Evolutionary conservation across 345 rosid genomes (phyloP), one percentile per base, ranked within the genome.

Genomic region (Jatropha curcas): DNA sequence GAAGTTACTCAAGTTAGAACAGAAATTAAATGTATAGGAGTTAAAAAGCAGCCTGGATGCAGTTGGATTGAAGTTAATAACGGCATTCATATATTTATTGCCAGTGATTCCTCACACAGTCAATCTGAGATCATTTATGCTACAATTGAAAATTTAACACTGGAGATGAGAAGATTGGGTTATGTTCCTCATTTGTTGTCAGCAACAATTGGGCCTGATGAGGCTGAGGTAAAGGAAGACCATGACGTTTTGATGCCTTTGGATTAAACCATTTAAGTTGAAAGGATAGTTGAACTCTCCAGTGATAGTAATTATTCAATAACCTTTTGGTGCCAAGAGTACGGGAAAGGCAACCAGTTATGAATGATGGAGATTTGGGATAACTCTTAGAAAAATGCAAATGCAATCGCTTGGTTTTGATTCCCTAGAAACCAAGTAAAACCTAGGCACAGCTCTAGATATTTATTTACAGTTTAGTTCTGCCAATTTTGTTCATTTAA

Each of bases 1-100:
- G 69, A 77, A 41, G 79, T 61, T 71, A 60, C 27, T 46, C 52
- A 61, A 65, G 69, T 81, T 60, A 71, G 84, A 66, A 73, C 78
- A 52, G 85, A 76, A 70, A 75, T 86, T 13, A 76, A 75, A 58
- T 74, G 77, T 19, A 51, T 46, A 70, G 86, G 87, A 22, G 81
- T 82, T n/a, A 70, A 62, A 68, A 86, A 82, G 61, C 72, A 67
- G 56, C 85, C 85, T 65, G 87, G 89, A 35, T 86, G 86, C 81
- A 86, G 89, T 66, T 86, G 87, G 89, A 77, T 86, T 68, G 84
- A 82, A 74, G 76, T 86, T 55, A 65, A 70, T 71, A 70, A 74
- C 62, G 70, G 61, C 37, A 58, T 78, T 1, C 81, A 80, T 63
- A 68, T 41, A 1, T 83, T 86, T 71, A 65, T 68, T 48, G 82